Conservation (phyloP, 768 basidiomycete genomes). For the Suillus bovinus region DNA sequence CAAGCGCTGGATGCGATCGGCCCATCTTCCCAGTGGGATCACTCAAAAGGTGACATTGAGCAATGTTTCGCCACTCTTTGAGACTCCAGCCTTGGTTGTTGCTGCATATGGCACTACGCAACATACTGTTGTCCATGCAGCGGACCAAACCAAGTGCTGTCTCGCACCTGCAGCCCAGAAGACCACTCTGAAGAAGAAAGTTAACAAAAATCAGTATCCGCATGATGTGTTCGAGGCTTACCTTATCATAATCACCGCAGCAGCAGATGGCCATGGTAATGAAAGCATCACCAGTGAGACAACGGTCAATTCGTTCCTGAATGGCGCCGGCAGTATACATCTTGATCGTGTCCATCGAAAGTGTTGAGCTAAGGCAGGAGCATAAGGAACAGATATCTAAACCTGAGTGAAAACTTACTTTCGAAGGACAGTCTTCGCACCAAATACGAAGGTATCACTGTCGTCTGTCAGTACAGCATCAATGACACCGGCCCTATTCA, state of each 20-base stretch:
- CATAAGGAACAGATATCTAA: no score
- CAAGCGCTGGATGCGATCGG: not conserved
- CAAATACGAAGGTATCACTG: constrained; percentile 12
- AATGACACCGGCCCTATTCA: not conserved
- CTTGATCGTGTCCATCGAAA: constrained; percentile 8
- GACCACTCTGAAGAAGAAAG: not conserved
- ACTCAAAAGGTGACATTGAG: not conserved
- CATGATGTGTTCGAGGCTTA: not conserved
- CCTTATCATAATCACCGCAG: not conserved
- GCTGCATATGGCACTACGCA: not conserved
- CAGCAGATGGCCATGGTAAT: not conserved
- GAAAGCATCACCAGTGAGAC: not conserved
- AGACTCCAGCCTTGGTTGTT: not conserved
- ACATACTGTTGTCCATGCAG: not conserved
- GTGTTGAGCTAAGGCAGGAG: not conserved
- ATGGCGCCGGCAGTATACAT: constrained; percentile 1
- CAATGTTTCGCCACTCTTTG: not conserved
- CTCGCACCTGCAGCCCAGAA: not conserved
- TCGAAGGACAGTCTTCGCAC: constrained; percentile 7
- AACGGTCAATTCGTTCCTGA: not conserved
- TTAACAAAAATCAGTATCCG: no score
- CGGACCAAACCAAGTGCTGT: not conserved
- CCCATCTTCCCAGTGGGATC: constrained; percentile 1
- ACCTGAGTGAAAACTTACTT: not conserved
- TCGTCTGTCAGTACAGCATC: constrained; percentile 6